phyloP scores from a whole-genome alignment of 495 filamentous ascomycete genomes.

The Lasiosphaeris hirsuta region DNA sequence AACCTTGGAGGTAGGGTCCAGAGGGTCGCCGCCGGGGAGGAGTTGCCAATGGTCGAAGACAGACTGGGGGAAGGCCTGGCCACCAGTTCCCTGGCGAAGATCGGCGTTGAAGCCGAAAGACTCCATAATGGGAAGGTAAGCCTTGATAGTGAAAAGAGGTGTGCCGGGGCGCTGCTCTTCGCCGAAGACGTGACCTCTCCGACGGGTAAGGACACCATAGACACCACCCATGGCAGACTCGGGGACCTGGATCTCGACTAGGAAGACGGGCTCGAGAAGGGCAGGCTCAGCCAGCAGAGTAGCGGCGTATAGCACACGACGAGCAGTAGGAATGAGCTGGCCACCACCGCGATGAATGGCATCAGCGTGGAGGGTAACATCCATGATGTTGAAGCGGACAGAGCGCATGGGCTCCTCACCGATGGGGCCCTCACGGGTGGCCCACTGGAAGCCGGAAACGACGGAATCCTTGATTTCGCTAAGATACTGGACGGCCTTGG shows the following conservation, averaged over 20 bases:
- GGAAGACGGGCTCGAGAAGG: slow-evolving; percentile 95
- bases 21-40: slow-evolving; percentile 87
- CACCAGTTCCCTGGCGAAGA: slow-evolving; percentile 87
- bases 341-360: slow-evolving; percentile 99
- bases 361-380: slow-evolving; percentile 99
- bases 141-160: slow-evolving; percentile 99
- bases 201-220: slow-evolving; percentile 97
- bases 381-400: slow-evolving; percentile 96
- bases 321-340: slow-evolving; percentile 96
- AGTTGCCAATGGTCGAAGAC: slow-evolving; percentile 99
- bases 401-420: slow-evolving; percentile 98
- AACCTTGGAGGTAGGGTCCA: slow-evolving; percentile 81
- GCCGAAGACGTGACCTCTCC: slow-evolving; percentile 97
- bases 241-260: slow-evolving; percentile 98
- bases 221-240: slow-evolving; percentile 99
- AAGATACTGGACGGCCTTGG: slow-evolving; percentile 99
- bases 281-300: slow-evolving; percentile 84
- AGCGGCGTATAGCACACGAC: slow-evolving; percentile 94
- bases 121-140: slow-evolving; percentile 98
- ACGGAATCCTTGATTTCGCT: slow-evolving; percentile 99
- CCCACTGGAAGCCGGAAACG: slow-evolving; percentile 99
- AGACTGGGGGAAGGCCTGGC: slow-evolving; percentile 97
- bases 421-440: slow-evolving; percentile 93
- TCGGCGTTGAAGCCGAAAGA: slow-evolving; percentile 99
- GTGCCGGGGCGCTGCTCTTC: slow-evolving; percentile 98